These are phyloP conservation scores for Calonectria multiphialidica DNA, from an alignment of 2,329 filamentous ascomycete genomes.

Conservation along the genomic window DNA sequence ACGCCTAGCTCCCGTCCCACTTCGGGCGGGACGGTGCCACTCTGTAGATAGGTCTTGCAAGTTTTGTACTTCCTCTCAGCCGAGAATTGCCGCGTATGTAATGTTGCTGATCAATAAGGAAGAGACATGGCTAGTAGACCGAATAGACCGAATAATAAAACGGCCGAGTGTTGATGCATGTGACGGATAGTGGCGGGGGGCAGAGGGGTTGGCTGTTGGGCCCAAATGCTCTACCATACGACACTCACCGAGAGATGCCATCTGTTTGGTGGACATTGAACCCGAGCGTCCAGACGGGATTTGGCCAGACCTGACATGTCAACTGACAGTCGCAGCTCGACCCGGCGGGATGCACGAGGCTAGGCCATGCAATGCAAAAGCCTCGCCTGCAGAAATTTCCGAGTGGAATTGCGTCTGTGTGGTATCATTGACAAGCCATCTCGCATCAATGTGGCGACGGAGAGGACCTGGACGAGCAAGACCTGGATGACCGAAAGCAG, in stretches of 20 bases:
- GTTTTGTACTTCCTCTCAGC: conserved; percentile 14
- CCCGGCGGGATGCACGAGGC: conserved; percentile 28
- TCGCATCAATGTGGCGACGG: not conserved
- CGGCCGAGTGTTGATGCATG: conserved; percentile 11
- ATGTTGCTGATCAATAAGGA: conserved; percentile 1
- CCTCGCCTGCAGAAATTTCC: conserved; percentile 28
- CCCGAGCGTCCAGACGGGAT: conserved; percentile 13
- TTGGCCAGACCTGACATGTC: conserved; percentile 29
- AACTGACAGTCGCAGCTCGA: conserved; percentile 27
- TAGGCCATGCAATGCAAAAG: conserved; percentile 32
- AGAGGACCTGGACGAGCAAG: conserved; percentile 25
- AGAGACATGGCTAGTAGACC: conserved; percentile 6
- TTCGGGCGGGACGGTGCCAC: conserved; percentile 38
- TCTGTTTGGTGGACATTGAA: not conserved
- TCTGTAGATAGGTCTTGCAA: conserved; percentile 38
- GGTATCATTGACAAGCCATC: conserved; percentile 37
- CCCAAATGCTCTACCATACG: not conserved
- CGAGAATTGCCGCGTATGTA: conserved; percentile 20
- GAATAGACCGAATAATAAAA: conserved; percentile 20
- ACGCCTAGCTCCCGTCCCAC: conserved; percentile 35
- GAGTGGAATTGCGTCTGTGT: conserved; percentile 30
- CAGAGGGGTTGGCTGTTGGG: conserved; percentile 1
- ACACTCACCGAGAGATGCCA: conserved; percentile 1
- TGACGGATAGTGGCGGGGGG: not conserved
- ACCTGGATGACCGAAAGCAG: conserved; percentile 10